Conservation (phyloP, 2,329 filamentous ascomycete species). For the Daldinia eschscholtzii region DNA sequence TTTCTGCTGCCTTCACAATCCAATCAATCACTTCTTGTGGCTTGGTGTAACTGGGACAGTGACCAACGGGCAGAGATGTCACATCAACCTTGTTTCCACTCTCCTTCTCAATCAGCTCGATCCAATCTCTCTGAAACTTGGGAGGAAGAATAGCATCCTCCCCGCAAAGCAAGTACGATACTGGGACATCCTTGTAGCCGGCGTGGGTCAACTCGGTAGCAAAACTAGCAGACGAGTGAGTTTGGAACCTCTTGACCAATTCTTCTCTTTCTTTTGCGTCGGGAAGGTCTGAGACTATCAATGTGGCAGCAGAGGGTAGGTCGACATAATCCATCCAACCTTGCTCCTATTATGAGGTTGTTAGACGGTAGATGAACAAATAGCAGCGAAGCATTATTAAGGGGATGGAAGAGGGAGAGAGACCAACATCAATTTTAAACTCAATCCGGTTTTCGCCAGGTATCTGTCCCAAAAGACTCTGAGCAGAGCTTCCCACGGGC, state of each 20-base stretch:
- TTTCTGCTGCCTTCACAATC: conserved; percentile 30
- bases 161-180: conserved; percentile 57
- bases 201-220: conserved; percentile 53
- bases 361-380: not conserved
- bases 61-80: conserved; percentile 53
- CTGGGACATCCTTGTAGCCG: conserved; percentile 57
- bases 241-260: conserved; percentile 19
- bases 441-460: conserved; percentile 20
- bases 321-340: conserved; percentile 49
- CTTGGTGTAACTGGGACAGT: conserved; percentile 51
- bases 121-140: conserved; percentile 50
- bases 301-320: conserved; percentile 22
- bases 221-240: conserved; percentile 55
- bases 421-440: conserved; percentile 24
- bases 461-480: conserved; percentile 13
- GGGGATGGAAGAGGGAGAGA: not conserved
- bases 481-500: conserved; percentile 43
- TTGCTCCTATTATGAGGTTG: conserved; percentile 35
- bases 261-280: conserved; percentile 40
- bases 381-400: not conserved
- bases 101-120: conserved; percentile 51
- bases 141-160: conserved; percentile 53
- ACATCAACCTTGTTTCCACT: conserved; percentile 55
- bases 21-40: conserved; percentile 48
- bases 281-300: conserved; percentile 49